Evolutionary conservation across 1,139 yeast species (phyloP), one percentile per base, ranked within the genome.

Genomic region (Taiozyma sp.): DNA sequence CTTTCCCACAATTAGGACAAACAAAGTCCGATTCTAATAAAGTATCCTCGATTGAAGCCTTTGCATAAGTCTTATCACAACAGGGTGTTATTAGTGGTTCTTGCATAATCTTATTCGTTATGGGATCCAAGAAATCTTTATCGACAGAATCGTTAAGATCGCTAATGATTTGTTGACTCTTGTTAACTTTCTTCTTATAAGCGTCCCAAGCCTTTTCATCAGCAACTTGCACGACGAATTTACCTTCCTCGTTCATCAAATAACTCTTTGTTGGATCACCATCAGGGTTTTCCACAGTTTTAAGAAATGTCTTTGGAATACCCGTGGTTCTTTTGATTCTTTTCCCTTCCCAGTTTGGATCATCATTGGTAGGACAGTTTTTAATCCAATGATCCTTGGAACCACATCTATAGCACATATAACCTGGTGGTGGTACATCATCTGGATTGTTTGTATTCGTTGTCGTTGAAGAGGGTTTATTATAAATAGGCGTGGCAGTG

Each of bases 321-420:
- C 99, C 99, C 0, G 99, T 93, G 0, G 98, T 91, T 62, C 96
- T 79, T 63, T 89, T 84, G 47, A 93, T 85, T 57, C 95, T 78
- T 64, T 88, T 88, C 30, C 96, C 96, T 65, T 93, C 98, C 77
- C 90, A 90, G 61, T 83, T 87, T 6, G 97, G 96, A 68, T 93
- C 99, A 50, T 81, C 82, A 60, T 88, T 87, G 2, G 96, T 89
- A 0, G 99, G 99, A 72, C 99, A 93, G 59, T 90, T 89, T 62
- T 88, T 88, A 56, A 95, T 91, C 93, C 96, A 91, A 68, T 93
- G 99, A 56, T 93, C 97, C 67, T 90, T 88, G 46, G 88, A 90
- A 48, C 99, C 99, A 72, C 99, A 93, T 65, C 97, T 77, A 67
- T 93, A 91, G 67, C 99, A 93, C 64, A 91, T 85, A 63, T 93